Evolutionary conservation across 2,329 filamentous ascomycete species (phyloP).

Genomic region (Pseudogymnoascus sp.): DNA sequence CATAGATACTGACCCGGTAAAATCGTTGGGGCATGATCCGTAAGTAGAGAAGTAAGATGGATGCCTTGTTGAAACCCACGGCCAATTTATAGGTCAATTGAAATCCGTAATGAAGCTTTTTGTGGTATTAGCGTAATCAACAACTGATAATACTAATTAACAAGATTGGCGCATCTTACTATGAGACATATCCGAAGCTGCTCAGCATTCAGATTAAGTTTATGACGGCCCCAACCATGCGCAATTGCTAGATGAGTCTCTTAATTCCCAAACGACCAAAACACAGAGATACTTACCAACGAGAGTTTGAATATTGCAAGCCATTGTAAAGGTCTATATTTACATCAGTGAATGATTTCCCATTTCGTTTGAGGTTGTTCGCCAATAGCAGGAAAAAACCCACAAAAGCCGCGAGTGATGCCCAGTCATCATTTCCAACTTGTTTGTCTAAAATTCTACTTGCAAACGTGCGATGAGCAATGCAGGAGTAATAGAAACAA

Average conservation of each 20-base stretch:
- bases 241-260: constrained; percentile 2
- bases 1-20: constrained; percentile 5
- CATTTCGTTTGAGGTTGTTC: neutral
- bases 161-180: constrained; percentile 10
- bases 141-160: neutral
- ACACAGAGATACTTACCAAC: constrained; percentile 12
- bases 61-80: constrained; percentile 14
- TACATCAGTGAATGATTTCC: neutral
- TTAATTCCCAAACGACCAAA: neutral
- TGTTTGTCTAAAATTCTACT: constrained; percentile 18
- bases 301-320: constrained; percentile 17
- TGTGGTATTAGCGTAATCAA: neutral
- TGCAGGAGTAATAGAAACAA: constrained; percentile 12
- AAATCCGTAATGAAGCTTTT: constrained; percentile 19
- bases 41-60: neutral
- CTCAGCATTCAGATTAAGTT: constrained; percentile 10
- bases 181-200: constrained; percentile 15
- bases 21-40: neutral
- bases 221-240: constrained; percentile 19
- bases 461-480: constrained; percentile 16
- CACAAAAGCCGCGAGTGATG: constrained; percentile 16
- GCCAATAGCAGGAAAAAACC: neutral
- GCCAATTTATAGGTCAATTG: constrained; percentile 19
- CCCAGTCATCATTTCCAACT: constrained; percentile 19
- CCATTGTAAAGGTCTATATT: constrained; percentile 15